Percentiles rank a stretch among this genome's conserved stretches.
phyloP scores from a whole-genome alignment of 108 stramenopile species.

The Ochromonas danica region DNA sequence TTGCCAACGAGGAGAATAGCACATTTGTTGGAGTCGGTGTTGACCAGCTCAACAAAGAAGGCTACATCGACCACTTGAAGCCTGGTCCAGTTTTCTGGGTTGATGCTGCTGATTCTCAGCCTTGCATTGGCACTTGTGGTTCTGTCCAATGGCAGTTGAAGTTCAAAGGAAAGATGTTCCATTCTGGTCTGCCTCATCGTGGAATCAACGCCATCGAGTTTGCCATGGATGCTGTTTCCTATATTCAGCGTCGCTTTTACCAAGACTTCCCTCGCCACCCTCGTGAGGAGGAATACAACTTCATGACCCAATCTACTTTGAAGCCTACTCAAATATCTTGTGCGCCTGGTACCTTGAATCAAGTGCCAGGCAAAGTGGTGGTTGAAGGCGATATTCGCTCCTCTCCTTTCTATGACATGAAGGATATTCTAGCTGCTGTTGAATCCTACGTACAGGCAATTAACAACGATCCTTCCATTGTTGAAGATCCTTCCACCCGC shows the following conservation, averaged over 20 bases:
- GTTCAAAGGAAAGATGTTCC: constrained; percentile 57
- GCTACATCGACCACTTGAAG: constrained; percentile 57
- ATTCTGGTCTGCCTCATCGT: constrained; percentile 60
- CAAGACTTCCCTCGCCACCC: constrained; percentile 59
- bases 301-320: constrained; percentile 60
- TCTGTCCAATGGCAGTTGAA: constrained; percentile 62
- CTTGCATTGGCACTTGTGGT: constrained; percentile 57
- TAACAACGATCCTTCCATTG: constrained; percentile 53
- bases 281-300: constrained; percentile 55
- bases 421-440: constrained; percentile 43
- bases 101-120: constrained; percentile 64
- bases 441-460: constrained; percentile 59
- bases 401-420: constrained; percentile 61
- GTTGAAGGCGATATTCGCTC: constrained; percentile 61
- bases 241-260: constrained; percentile 55
- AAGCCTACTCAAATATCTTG: constrained; percentile 63
- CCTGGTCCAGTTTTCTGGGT: constrained; percentile 63
- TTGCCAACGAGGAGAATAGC: constrained; percentile 64
- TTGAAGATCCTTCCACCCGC: constrained; percentile 18
- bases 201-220: constrained; percentile 64
- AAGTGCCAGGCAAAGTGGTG: constrained; percentile 60
- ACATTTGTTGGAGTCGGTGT: constrained; percentile 57
- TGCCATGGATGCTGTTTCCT: constrained; percentile 45
- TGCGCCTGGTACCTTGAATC: constrained; percentile 61
- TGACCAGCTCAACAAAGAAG: constrained; percentile 53